Evolutionary conservation across 139 green algal species (phyloP), one percentile per base, ranked within the genome.

Genomic region (Micromonas commoda): DNA sequence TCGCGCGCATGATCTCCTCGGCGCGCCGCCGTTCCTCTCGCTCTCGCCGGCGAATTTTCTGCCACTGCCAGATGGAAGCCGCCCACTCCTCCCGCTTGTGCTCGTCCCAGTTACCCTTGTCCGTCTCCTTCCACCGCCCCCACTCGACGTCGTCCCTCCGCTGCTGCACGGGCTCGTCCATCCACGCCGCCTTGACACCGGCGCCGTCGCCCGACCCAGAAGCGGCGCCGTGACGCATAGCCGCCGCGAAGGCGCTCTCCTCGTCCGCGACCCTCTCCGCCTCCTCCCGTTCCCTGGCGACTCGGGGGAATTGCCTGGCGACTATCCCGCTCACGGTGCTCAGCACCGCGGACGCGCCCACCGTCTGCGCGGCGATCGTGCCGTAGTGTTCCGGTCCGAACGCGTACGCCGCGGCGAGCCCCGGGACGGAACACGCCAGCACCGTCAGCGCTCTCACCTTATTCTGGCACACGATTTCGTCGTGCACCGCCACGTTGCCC

Each of bases 91-190:
- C 23, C 20, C 68, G 68, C 24, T 63, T 29, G 13, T 64, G 34
- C 19, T 32, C 24, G 21, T 39, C 37, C 68, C 68, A 75, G 23
- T 61, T 28, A 35, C 6, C 23, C 2, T 61, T 60, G 1, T 75
- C 38, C 68, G 68, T 75, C 37, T 61, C 37, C 38, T 64, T 75
- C 68, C 68, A 75, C 33, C 68, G 68, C 31, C 68, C 53, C 68
- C 68, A 75, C 37, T 75, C 68, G 19, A 39, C 68, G 38, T 75
- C 68, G 68, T 75, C 68, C 20, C 68, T 28, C 6, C 37, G 24
- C 21, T 37, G 52, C 51, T 77, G 52, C 71, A 28, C 51, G 9
- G 31, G 33, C 51, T 67, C 71, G 38, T 67, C 53, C 51, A 77
- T 45, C 52, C 53, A 68, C 29, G 29, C 29, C 19, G 29, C 53